Evolutionary conservation across 352 stramenopile genomes (phyloP), one percentile per base, ranked within the genome.

Genomic region (Thalassiosira livingstoniorum): DNA sequence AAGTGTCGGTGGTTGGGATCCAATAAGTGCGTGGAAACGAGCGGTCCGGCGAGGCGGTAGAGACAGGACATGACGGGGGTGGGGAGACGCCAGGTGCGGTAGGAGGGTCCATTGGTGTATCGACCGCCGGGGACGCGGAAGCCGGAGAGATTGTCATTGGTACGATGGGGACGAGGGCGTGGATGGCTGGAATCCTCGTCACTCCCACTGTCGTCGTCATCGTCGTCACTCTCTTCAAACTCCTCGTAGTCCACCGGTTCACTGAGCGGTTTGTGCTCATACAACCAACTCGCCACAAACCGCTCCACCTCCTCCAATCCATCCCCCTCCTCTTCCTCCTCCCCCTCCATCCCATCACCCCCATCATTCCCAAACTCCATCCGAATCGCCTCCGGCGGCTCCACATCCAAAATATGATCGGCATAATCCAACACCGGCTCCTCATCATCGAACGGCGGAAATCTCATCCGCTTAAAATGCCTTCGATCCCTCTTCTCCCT

Each of bases 381-480:
- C 5, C 96, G 95, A 65, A 99, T 98, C 27, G 97, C 92, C 80
- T 99, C 97, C 2, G 96, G 95, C 3, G 97, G 97, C 75, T 99
- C 97, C 73, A 99, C 98, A 79, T 99, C 97, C 25, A 99, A 90
- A 69, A 99, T 87, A 83, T 95, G 90, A 90, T 95, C 91, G 0
- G 90, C 90, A 74, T 94, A 95, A 84, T 95, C 91, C 68, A 95
- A 82, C 11, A 92, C 89, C 21, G 78, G 97, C 78, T 99, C 98
- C 91, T 99, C 98, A 82, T 99, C 98, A 87, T 99, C 98, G 86
- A 99, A 99, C 7, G 98, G 97, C 53, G 98, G 98, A 90, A 99
- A 99, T 32, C 98, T 95, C 97, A 99, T 99, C 42, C 98, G 95
- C 87, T 99, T 99, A 84, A 99, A 99, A 88, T 99, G 97, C 5